Conservation (phyloP, 1,139 yeast genomes). For the Magnusiomyces sp. region DNA sequence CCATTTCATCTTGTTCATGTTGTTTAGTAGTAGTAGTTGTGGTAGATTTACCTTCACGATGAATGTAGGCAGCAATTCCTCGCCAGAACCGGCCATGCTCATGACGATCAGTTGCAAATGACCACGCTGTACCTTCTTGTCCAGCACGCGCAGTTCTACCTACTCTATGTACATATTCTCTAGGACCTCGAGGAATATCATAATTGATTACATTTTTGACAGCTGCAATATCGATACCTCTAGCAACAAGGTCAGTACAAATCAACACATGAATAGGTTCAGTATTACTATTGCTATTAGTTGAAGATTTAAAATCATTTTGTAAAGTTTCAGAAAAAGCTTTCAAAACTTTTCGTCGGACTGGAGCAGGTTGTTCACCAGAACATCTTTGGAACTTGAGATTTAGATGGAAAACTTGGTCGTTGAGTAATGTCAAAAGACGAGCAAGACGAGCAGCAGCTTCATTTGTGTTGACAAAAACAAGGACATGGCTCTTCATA, state of each 20-base stretch:
- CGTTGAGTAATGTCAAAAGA: slow-evolving; percentile 43
- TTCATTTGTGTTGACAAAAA: slow-evolving; percentile 84
- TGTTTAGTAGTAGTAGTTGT: slow-evolving; percentile 21
- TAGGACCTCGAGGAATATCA: slow-evolving; percentile 79
- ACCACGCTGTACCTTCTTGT: slow-evolving; percentile 63
- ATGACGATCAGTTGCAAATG: slow-evolving; percentile 62
- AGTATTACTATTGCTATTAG: background rate
- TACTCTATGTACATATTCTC: slow-evolving; percentile 90
- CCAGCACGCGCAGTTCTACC: slow-evolving; percentile 97
- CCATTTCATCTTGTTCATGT: background rate
- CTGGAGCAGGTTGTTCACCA: slow-evolving; percentile 32
- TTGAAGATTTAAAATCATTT: background rate
- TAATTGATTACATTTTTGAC: slow-evolving; percentile 77
- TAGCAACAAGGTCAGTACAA: slow-evolving; percentile 87
- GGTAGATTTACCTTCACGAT: slow-evolving; percentile 18
- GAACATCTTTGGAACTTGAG: slow-evolving; percentile 28
- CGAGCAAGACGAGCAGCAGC: slow-evolving; percentile 68
- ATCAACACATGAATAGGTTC: slow-evolving; percentile 46
- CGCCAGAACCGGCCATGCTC: slow-evolving; percentile 58
- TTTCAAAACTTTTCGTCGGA: slow-evolving; percentile 36
- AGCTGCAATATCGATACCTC: slow-evolving; percentile 79
- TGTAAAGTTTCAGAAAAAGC: slow-evolving; percentile 38
- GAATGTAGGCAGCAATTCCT: slow-evolving; percentile 12
- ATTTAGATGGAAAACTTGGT: slow-evolving; percentile 19
- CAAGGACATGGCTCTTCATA: slow-evolving; percentile 34